These are phyloP conservation scores for Penicillium sp. DNA, from an alignment of 2,329 filamentous ascomycete genomes.

Conservation along the genomic window DNA sequence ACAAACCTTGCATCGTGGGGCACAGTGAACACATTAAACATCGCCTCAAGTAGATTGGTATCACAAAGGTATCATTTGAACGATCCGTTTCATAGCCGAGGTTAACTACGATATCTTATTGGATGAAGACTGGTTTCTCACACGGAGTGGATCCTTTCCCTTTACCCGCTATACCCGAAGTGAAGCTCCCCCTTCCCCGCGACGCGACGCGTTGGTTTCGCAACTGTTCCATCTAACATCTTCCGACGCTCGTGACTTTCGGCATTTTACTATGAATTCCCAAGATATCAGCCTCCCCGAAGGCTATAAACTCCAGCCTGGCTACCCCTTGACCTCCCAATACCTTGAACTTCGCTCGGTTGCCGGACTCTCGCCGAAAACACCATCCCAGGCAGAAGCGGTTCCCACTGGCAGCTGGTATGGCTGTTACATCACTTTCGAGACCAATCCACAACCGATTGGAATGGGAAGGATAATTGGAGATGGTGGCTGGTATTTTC, in stretches of 20 bases:
- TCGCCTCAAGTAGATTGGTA: not conserved
- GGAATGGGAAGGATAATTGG: slow-evolving; percentile 60
- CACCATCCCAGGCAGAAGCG: slow-evolving; percentile 41
- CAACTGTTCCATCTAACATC: not conserved
- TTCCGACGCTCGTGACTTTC: not conserved
- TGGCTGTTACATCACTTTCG: not conserved
- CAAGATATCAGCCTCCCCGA: slow-evolving; percentile 32
- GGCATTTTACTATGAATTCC: not conserved
- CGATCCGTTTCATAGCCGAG: no score
- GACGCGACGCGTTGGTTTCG: not conserved
- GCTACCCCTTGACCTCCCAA: slow-evolving; percentile 43
- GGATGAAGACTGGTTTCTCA: not conserved
- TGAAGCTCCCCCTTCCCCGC: not conserved
- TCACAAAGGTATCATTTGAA: not conserved
- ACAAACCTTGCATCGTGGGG: not conserved
- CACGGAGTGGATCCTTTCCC: not conserved
- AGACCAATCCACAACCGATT: slow-evolving; percentile 32
- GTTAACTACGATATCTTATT: not conserved
- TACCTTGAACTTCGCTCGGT: slow-evolving; percentile 49
- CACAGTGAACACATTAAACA: no score
- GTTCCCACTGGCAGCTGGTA: slow-evolving; percentile 42
- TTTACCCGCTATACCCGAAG: not conserved
- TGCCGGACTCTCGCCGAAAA: slow-evolving; percentile 48
- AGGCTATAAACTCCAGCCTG: slow-evolving; percentile 46
- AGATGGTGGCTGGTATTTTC: slow-evolving; percentile 60